Base-by-base conservation (phyloP, 2,329 filamentous ascomycete species). In the Rhexocercosporidium sp. region DNA sequence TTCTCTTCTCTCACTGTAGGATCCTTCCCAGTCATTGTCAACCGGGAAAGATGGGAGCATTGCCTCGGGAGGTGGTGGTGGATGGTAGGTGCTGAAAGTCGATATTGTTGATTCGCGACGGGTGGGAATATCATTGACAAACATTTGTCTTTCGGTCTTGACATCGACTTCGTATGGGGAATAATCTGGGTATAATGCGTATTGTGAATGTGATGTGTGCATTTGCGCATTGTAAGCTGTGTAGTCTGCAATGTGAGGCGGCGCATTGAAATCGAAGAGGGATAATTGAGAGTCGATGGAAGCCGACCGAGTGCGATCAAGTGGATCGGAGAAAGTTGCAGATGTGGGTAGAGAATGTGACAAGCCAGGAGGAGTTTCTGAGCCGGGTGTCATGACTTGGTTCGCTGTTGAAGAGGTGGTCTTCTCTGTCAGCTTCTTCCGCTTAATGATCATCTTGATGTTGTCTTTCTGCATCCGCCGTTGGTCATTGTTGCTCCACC, bases 361-460 rank as follows among this genome's bases (percentile, higher is more conserved):
- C 65, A 96, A 85, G 72, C 90, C 90, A 11, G 92, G 92, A 71
- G 92, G 92, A 65, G 92, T 92, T 79, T 87, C 85, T 70, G 79
- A 79, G 76, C 80, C 81, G 69, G 82, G 79, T 22, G 72, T 71
- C 74, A 77, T 83, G 73, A 86, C 81, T 47, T 85, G 83, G 59
- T 69, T 70, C 63, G 84, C 84, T 70, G 85, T 83, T 12, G 71
- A 65, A 65, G 87, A 83, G 53, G 82, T 82, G 62, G 88, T 85
- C 88, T 97, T 97, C 82, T 97, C 95, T 29, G 90, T 90, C 73
- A 96, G 86, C 87, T 98, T 98, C 78, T 96, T 98, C 78, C 91
- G 89, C 88, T 97, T 97, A 85, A 99, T 98, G 80, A 95, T 93
- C 81, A 92, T 91, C 86, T 99, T 99, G 85, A 99, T 97, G 73